phyloP scores from a whole-genome alignment of 306 rosid species.

The Rosa chinensis region DNA sequence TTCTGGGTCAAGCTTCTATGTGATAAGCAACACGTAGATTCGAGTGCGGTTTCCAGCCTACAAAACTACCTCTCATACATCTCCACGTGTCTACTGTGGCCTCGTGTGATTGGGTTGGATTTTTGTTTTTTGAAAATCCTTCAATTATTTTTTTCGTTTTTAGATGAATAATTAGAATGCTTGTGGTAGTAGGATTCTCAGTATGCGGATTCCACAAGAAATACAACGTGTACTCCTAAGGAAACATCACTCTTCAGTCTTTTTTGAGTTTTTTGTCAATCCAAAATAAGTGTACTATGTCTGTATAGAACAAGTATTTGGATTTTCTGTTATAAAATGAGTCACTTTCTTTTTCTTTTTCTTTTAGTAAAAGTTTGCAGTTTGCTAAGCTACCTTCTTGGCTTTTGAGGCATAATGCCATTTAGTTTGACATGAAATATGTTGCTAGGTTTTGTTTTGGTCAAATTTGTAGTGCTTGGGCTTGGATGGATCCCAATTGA shows the following conservation, averaged over 20 bases:
- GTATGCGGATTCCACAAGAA: background rate
- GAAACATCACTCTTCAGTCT: background rate
- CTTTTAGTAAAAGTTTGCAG: background rate
- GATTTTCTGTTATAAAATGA: background rate
- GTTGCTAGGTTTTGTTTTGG: background rate
- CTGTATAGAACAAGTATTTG: background rate
- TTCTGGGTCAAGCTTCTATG: slow-evolving; percentile 10
- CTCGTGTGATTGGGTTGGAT: background rate
- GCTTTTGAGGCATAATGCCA: too few species aligned
- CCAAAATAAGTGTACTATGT: too few species aligned
- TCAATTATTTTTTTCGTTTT: too few species aligned
- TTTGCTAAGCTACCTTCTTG: background rate
- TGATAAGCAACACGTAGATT: background rate
- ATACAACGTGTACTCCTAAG: background rate
- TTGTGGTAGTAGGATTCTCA: background rate
- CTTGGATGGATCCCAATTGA: background rate
- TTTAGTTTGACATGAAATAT: background rate
- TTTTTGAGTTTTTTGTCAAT: too few species aligned
- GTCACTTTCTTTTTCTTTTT: background rate
- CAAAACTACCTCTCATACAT: background rate
- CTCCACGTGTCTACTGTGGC: background rate
- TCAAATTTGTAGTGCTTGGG: background rate
- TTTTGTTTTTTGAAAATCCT: background rate
- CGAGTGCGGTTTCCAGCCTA: background rate
- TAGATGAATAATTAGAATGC: background rate